phyloP scores from a whole-genome alignment of 345 rosid species.

The Eucalyptus cloeziana region DNA sequence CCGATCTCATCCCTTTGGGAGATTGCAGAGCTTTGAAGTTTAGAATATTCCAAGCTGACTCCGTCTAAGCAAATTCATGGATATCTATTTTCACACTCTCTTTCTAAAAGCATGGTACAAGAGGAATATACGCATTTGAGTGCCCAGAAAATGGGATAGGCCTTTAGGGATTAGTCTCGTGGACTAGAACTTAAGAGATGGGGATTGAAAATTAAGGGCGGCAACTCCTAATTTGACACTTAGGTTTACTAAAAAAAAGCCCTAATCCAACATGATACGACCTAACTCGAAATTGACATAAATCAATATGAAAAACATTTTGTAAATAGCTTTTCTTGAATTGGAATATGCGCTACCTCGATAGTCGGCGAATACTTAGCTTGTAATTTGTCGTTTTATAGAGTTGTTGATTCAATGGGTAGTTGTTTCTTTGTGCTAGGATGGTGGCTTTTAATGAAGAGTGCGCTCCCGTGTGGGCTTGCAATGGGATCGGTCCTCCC shows the following conservation, averaged over 20 bases:
- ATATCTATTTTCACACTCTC: background rate
- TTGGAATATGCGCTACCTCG: background rate
- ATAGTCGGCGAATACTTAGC: background rate
- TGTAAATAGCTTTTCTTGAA: background rate
- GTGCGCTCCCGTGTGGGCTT: background rate
- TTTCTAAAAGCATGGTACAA: background rate
- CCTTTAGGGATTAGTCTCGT: background rate
- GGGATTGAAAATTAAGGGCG: background rate
- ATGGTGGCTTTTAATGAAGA: background rate
- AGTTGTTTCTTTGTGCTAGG: background rate
- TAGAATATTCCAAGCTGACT: background rate
- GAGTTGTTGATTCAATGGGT: background rate
- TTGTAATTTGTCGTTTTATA: background rate
- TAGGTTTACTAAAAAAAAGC: background rate
- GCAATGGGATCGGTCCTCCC: background rate
- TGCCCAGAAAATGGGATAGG: background rate
- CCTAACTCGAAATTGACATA: background rate
- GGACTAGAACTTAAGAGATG: background rate
- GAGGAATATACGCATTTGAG: background rate
- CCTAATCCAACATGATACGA: background rate
- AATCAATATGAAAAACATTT: background rate
- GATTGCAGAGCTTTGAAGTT: background rate
- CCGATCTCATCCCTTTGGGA: background rate
- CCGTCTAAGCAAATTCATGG: background rate
- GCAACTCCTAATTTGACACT: background rate